These are phyloP conservation scores for Penicillium verrucosum DNA, from an alignment of 2,329 filamentous ascomycete species.

Conservation along the genomic window DNA sequence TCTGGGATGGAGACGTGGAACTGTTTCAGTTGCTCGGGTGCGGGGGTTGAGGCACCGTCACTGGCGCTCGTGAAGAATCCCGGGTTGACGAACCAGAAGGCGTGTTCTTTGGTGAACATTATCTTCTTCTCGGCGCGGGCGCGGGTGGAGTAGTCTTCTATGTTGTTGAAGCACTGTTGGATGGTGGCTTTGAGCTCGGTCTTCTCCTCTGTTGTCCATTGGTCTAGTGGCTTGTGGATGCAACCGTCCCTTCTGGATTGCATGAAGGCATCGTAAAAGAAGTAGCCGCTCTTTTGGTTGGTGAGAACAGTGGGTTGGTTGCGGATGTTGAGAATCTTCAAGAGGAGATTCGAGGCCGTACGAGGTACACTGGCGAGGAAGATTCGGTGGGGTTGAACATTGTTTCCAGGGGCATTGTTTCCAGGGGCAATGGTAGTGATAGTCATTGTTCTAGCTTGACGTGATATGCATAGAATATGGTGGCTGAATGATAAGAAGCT, in stretches of 20 bases:
- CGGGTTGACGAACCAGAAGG: slow-evolving; percentile 26
- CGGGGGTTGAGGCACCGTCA: neutral
- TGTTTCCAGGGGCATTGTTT: neutral
- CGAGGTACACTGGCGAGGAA: slow-evolving; percentile 12
- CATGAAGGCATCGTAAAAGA: slow-evolving; percentile 10
- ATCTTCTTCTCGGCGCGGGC: slow-evolving; percentile 27
- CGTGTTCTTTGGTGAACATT: slow-evolving; percentile 38
- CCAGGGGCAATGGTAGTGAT: too few species aligned
- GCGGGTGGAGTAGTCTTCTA: slow-evolving; percentile 21
- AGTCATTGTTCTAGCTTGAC: neutral
- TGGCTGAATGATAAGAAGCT: slow-evolving; percentile 1
- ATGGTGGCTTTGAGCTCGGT: slow-evolving; percentile 19
- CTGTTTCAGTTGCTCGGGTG: neutral
- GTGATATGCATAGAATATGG: neutral
- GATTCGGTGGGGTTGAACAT: neutral
- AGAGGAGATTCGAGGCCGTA: slow-evolving; percentile 16
- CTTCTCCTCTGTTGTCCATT: slow-evolving; percentile 28
- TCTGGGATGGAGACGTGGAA: slow-evolving; percentile 15
- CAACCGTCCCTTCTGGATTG: neutral
- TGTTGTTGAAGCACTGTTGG: slow-evolving; percentile 24
- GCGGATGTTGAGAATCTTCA: slow-evolving; percentile 13
- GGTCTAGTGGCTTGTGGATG: slow-evolving; percentile 13
- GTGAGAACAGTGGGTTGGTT: slow-evolving; percentile 13
- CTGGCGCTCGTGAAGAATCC: slow-evolving; percentile 13
- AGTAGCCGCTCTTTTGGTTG: slow-evolving; percentile 11